Evolutionary conservation across 192 early-diverging fungal species (phyloP).

Genomic region (Podila epicladia): DNA sequence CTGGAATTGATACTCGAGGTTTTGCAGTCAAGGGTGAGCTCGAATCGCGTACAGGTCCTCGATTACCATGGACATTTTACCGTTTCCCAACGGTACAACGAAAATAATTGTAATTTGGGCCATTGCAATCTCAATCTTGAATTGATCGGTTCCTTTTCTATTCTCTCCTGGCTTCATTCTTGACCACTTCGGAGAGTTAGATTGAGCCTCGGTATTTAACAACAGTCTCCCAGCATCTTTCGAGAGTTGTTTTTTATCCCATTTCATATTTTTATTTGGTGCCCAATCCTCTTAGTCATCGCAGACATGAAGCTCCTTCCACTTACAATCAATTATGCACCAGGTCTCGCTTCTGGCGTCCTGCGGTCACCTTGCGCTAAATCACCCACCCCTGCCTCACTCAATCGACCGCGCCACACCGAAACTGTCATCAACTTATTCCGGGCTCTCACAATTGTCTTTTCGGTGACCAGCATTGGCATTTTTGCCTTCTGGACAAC

Average conservation of each 20-base stretch:
- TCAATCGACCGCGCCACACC: conserved; percentile 30
- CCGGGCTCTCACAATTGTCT: conserved; percentile 25
- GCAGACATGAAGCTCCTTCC: conserved; percentile 31
- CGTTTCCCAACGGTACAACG: not conserved
- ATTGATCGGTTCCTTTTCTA: too few relatives aligned
- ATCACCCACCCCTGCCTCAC: conserved; percentile 42
- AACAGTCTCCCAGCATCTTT: too few relatives aligned
- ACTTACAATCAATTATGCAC: conserved; percentile 17
- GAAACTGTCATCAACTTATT: conserved; percentile 27
- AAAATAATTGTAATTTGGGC: not conserved
- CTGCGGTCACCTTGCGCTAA: conserved; percentile 39
- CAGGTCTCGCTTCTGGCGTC: not conserved
- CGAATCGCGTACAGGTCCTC: not conserved
- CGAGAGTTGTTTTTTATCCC: not conserved
- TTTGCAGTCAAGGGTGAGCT: not conserved
- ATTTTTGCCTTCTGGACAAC: conserved; percentile 13
- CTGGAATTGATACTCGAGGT: too few relatives aligned
- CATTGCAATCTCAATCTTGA: not conserved
- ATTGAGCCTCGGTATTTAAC: too few relatives aligned
- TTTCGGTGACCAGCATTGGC: conserved; percentile 23
- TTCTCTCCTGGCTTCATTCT: too few relatives aligned
- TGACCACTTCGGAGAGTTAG: too few relatives aligned
- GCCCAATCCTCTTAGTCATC: not conserved
- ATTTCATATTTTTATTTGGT: not conserved
- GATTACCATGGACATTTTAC: not conserved